Conservation (phyloP, 768 basidiomycete genomes). For the Lyophyllum decastes region DNA sequence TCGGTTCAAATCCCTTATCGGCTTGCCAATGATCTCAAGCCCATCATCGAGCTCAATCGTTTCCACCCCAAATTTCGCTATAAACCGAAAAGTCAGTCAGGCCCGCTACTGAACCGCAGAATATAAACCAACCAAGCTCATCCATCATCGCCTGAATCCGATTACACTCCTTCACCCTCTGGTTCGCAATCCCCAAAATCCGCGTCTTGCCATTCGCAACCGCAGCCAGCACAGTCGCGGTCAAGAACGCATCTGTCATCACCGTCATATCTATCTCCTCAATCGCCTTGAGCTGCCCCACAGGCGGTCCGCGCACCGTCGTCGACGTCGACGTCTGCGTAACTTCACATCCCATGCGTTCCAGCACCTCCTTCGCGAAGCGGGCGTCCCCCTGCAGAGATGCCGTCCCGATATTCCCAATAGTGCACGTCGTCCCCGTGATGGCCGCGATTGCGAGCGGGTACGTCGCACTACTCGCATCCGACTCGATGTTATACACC, state of each 20-base stretch:
- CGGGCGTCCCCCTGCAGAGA: slow-evolving; percentile 97
- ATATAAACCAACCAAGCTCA: slow-evolving; percentile 70
- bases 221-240: slow-evolving; percentile 90
- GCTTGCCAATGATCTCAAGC: slow-evolving; percentile 83
- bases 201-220: slow-evolving; percentile 73
- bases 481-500: slow-evolving; percentile 89
- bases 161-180: slow-evolving; percentile 98
- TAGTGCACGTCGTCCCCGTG: slow-evolving; percentile 95
- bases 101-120: background rate
- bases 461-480: slow-evolving; percentile 95
- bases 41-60: slow-evolving; percentile 93
- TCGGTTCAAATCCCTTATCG: slow-evolving; percentile 57
- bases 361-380: slow-evolving; percentile 90
- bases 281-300: slow-evolving; percentile 78
- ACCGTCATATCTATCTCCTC: slow-evolving; percentile 95
- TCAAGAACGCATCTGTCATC: slow-evolving; percentile 99
- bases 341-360: slow-evolving; percentile 94
- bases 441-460: slow-evolving; percentile 96
- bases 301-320: slow-evolving; percentile 87
- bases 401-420: slow-evolving; percentile 84
- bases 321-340: slow-evolving; percentile 87
- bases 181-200: slow-evolving; percentile 95
- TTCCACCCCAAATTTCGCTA: slow-evolving; percentile 93
- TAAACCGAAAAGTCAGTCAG: slow-evolving; percentile 3
- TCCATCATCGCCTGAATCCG: slow-evolving; percentile 97